A percentile compares a stretch with the other conserved stretches of the same genome.
Conservation (phyloP, 768 basidiomycete species). For the Rhizopogon roseolus region DNA sequence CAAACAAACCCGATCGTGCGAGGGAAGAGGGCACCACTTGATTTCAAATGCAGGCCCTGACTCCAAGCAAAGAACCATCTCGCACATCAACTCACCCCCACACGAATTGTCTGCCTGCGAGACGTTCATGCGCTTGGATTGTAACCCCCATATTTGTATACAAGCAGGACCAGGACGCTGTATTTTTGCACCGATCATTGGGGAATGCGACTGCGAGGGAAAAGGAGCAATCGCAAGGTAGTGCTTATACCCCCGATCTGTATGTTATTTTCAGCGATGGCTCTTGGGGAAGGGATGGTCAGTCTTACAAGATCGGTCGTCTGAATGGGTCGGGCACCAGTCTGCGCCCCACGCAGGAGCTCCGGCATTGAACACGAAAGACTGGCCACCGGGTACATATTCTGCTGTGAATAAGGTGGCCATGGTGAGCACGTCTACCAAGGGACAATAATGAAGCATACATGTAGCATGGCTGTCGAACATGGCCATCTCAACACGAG, state of each 20-base stretch:
- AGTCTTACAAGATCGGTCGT: constrained; percentile 48
- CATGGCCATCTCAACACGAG: constrained; percentile 41
- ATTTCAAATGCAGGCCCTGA: constrained; percentile 73
- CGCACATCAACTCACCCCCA: constrained; percentile 53
- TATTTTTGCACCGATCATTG: constrained; percentile 59
- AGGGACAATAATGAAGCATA: constrained; percentile 27
- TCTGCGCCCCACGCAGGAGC: constrained; percentile 89
- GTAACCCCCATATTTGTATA: constrained; percentile 83
- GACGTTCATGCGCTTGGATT: constrained; percentile 15
- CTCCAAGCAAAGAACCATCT: constrained; percentile 83
- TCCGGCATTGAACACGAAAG: constrained; percentile 81
- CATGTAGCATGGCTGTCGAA: constrained; percentile 57
- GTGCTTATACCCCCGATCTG: constrained; percentile 57
- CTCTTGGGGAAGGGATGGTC: not conserved
- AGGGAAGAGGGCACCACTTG: constrained; percentile 92
- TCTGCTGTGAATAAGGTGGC: constrained; percentile 40
- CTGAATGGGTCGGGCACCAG: constrained; percentile 82
- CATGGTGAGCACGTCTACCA: not conserved
- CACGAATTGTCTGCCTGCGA: constrained; percentile 18
- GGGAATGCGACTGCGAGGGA: constrained; percentile 58
- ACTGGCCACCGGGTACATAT: constrained; percentile 50
- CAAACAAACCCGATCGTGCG: constrained; percentile 52
- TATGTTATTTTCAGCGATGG: not conserved
- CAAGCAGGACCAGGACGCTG: constrained; percentile 54
- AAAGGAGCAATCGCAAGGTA: constrained; percentile 83